Percentiles rank a stretch among this genome's conserved stretches.
These are phyloP conservation scores for Diplocarpon mali DNA, from an alignment of 2,329 filamentous ascomycete species.

Conservation along the genomic window DNA sequence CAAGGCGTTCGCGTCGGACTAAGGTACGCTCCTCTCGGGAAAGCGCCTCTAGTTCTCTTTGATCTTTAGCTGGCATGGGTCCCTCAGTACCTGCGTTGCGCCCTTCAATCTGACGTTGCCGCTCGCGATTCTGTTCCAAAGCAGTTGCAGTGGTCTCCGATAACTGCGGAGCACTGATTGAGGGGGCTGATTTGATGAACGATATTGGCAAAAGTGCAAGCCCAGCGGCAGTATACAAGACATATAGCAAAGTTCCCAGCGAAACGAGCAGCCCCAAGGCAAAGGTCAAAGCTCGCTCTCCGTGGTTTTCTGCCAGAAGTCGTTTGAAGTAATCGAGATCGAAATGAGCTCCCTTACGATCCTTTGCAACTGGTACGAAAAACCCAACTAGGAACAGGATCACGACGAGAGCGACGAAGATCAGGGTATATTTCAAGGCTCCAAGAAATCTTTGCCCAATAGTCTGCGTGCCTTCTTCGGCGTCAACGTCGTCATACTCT, in stretches of 20 bases:
- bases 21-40: conserved; percentile 86
- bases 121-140: conserved; percentile 78
- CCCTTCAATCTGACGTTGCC: conserved; percentile 82
- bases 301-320: conserved; percentile 74
- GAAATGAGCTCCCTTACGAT: conserved; percentile 52
- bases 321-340: conserved; percentile 89
- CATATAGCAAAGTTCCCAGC: conserved; percentile 74
- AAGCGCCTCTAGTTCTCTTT: conserved; percentile 77
- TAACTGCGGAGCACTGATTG: conserved; percentile 71
- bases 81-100: conserved; percentile 67
- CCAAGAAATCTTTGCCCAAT: conserved; percentile 61
- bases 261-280: conserved; percentile 79
- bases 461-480: conserved; percentile 67
- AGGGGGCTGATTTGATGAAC: conserved; percentile 83
- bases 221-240: conserved; percentile 79
- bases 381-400: conserved; percentile 86
- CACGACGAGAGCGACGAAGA: conserved; percentile 69
- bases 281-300: conserved; percentile 87
- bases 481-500: conserved; percentile 86
- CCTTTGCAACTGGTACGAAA: conserved; percentile 74
- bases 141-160: conserved; percentile 68
- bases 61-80: conserved; percentile 72
- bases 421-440: conserved; percentile 84
- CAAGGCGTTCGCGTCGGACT: conserved; percentile 77
- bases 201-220: conserved; percentile 81